phyloP scores from a whole-genome alignment of 805 yeast species.

The Zygoascus bituminiphila region DNA sequence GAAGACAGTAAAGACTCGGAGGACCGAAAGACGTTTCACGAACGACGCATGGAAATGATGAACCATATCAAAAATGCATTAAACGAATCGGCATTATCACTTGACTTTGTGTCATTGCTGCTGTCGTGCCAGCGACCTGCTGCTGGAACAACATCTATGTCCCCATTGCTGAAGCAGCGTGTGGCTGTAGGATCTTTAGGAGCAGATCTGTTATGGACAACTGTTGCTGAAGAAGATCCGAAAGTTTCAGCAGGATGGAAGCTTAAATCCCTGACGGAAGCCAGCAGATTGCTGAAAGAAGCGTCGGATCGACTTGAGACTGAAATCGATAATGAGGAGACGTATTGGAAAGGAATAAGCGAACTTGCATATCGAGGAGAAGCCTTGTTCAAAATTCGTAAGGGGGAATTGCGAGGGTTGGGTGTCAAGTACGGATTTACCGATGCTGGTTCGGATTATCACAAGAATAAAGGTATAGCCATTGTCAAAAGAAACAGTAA shows the following conservation, averaged over 20 bases:
- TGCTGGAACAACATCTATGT: slow-evolving; percentile 80
- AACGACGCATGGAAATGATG: slow-evolving; percentile 21
- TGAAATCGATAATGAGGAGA: slow-evolving; percentile 53
- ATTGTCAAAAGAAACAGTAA: slow-evolving; percentile 45
- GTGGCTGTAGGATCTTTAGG: slow-evolving; percentile 68
- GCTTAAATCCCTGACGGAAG: slow-evolving; percentile 51
- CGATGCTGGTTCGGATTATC: slow-evolving; percentile 77
- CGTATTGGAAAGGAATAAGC: slow-evolving; percentile 54
- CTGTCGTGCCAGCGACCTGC: slow-evolving; percentile 77
- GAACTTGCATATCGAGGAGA: slow-evolving; percentile 42
- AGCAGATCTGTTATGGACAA: slow-evolving; percentile 25
- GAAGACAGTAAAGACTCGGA: slow-evolving; percentile 11
- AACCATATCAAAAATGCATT: slow-evolving; percentile 43
- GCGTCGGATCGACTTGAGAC: slow-evolving; percentile 45
- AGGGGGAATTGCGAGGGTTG: slow-evolving; percentile 46
- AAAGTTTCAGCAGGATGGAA: slow-evolving; percentile 77
- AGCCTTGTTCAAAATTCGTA: slow-evolving; percentile 58
- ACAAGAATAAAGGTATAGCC: slow-evolving; percentile 73
- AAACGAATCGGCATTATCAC: slow-evolving; percentile 80
- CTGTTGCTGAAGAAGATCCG: slow-evolving; percentile 26
- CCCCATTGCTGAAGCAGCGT: slow-evolving; percentile 67
- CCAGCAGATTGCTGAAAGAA: slow-evolving; percentile 42
- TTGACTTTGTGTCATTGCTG: slow-evolving; percentile 79
- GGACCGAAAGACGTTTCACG: slow-evolving; percentile 15
- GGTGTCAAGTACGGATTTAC: slow-evolving; percentile 88